Evolutionary conservation across 2,329 filamentous ascomycete species (phyloP).

Genomic region (Cordyceps pruinosa): DNA sequence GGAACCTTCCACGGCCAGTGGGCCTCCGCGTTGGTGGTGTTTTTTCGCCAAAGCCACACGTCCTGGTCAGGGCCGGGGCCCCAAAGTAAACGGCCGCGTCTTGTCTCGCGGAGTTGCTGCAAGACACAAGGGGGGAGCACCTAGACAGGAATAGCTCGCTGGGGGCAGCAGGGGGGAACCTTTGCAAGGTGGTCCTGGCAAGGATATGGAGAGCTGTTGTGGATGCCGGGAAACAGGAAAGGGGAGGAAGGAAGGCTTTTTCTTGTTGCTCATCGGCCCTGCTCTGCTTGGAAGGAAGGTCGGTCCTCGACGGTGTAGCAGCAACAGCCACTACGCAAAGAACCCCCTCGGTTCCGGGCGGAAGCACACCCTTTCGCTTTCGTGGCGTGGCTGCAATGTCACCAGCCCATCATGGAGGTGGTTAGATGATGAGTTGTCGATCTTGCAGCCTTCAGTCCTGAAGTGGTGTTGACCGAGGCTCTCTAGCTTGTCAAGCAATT

Average conservation of each 20-base stretch:
- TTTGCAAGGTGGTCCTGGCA: background rate
- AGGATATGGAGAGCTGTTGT: background rate
- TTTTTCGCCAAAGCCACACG: background rate
- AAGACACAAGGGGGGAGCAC: conserved; percentile 6
- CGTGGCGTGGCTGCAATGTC: background rate
- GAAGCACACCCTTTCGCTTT: background rate
- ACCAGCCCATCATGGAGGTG: background rate
- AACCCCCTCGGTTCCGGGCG: background rate
- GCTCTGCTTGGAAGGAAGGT: background rate
- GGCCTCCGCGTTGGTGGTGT: background rate
- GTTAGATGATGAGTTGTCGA: background rate
- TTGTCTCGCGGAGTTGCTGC: background rate
- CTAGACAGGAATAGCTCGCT: conserved; percentile 8
- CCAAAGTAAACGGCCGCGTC: conserved; percentile 1
- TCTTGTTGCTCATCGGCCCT: background rate
- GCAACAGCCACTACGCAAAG: background rate
- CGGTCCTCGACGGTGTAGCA: too few relatives aligned
- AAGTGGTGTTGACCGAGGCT: background rate
- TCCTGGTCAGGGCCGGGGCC: background rate
- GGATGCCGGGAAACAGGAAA: background rate
- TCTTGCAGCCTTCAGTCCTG: background rate
- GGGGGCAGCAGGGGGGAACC: background rate
- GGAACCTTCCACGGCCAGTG: conserved; percentile 6
- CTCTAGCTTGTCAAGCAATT: too few relatives aligned
- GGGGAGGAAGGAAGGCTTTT: background rate